phyloP scores from a whole-genome alignment of 2,329 filamentous ascomycete genomes.

The Ophiostoma ulmi region DNA sequence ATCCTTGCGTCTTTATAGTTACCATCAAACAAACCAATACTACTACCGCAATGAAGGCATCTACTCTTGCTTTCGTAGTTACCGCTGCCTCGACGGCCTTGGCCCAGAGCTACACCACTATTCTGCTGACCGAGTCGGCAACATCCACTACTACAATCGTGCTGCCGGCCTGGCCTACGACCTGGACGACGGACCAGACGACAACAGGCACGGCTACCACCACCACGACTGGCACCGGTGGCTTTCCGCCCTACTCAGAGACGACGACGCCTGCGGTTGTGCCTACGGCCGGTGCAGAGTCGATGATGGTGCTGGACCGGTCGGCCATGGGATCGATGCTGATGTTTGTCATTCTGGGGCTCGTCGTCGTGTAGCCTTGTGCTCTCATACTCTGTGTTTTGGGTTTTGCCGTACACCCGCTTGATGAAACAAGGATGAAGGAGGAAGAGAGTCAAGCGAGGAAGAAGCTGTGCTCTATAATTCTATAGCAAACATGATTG shows the following conservation, averaged over 20 bases:
- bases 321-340: slow-evolving; percentile 25
- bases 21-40: not conserved
- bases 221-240: slow-evolving; percentile 7
- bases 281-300: slow-evolving; percentile 26
- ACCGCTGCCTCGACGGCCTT: slow-evolving; percentile 14
- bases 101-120: slow-evolving; percentile 23
- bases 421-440: slow-evolving; percentile 8
- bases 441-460: not conserved
- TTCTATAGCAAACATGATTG: not conserved
- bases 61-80: not conserved
- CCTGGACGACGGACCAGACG: slow-evolving; percentile 15
- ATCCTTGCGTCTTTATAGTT: not conserved
- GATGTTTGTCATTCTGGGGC: slow-evolving; percentile 25
- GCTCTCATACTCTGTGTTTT: not conserved
- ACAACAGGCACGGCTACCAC: slow-evolving; percentile 1
- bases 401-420: not conserved
- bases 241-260: slow-evolving; percentile 12
- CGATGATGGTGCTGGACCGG: slow-evolving; percentile 24
- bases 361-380: slow-evolving; percentile 26
- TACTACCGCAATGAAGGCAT: slow-evolving; percentile 15
- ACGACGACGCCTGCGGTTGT: slow-evolving; percentile 23
- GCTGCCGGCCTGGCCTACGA: slow-evolving; percentile 25
- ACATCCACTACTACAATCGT: slow-evolving; percentile 25
- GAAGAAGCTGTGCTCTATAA: not conserved
- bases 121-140: slow-evolving; percentile 23